Percentiles rank a stretch among this genome's conserved stretches.
phyloP scores from a whole-genome alignment of 768 basidiomycete species.

The Lyophyllum decastes region DNA sequence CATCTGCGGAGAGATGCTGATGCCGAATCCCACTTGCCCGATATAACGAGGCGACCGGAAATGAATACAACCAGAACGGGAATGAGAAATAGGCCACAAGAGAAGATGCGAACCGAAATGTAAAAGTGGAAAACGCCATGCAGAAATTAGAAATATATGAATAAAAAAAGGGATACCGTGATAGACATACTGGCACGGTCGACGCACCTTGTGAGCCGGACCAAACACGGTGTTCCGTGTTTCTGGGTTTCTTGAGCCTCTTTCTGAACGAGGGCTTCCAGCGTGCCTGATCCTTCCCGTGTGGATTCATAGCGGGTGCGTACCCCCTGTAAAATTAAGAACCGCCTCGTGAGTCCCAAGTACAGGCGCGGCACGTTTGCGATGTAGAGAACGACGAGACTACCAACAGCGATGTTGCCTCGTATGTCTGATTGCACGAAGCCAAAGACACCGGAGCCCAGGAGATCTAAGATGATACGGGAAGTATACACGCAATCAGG shows the following conservation, averaged over 20 bases:
- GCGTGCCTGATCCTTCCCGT: conserved; percentile 47
- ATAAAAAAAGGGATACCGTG: conserved; percentile 5
- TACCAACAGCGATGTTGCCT: conserved; percentile 62
- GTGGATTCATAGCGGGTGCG: conserved; percentile 50
- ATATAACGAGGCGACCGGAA: background rate
- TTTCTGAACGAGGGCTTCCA: conserved; percentile 59
- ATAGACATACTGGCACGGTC: background rate
- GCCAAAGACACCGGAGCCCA: conserved; percentile 69
- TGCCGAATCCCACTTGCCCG: too few relatives aligned
- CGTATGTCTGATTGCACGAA: conserved; percentile 75
- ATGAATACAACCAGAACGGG: background rate
- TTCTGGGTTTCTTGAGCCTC: conserved; percentile 45
- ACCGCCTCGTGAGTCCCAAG: background rate
- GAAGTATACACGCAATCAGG: background rate
- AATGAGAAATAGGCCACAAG: background rate
- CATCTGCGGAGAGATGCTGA: too few relatives aligned
- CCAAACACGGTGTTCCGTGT: conserved; percentile 61
- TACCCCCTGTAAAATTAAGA: conserved; percentile 55
- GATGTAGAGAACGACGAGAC: conserved; percentile 22
- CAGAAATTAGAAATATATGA: background rate
- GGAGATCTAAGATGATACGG: conserved; percentile 48
- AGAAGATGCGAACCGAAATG: background rate
- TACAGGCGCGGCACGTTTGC: background rate
- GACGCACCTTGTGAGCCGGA: conserved; percentile 65
- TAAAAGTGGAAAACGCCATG: background rate